Evolutionary conservation across 208 protist genomes (phyloP).

Genomic region (Herpetomonas samuelpessoai): DNA sequence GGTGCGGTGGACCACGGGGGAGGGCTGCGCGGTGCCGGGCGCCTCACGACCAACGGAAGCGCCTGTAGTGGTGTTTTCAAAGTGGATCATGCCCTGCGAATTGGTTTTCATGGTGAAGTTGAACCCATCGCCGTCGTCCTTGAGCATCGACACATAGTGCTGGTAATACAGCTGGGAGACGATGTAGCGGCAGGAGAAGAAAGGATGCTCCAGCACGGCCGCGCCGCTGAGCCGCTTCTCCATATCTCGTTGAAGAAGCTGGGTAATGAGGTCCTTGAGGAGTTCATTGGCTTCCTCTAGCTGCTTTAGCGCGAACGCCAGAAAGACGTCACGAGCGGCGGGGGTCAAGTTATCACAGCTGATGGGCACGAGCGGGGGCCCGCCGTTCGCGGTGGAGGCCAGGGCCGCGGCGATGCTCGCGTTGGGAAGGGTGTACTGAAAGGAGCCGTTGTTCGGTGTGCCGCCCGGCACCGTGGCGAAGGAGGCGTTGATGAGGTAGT

Average conservation of each 20-base stretch:
- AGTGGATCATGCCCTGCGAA: background rate
- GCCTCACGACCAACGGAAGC: background rate
- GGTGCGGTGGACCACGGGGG: no score
- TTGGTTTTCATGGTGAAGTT: background rate
- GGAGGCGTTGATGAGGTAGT: conserved; percentile 20
- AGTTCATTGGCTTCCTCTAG: conserved; percentile 58
- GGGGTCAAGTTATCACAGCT: conserved; percentile 27
- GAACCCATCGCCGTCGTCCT: conserved; percentile 1
- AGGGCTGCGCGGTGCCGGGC: background rate
- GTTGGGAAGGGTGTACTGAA: conserved; percentile 20
- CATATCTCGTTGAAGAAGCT: conserved; percentile 51
- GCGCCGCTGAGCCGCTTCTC: conserved; percentile 58
- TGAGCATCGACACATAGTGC: conserved; percentile 13
- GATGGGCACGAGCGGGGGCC: conserved; percentile 12
- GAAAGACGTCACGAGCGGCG: conserved; percentile 30
- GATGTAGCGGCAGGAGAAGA: conserved; percentile 81
- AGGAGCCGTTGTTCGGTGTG: conserved; percentile 22
- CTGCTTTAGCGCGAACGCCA: conserved; percentile 32
- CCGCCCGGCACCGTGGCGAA: conserved; percentile 16
- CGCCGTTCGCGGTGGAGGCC: background rate
- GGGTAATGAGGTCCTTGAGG: conserved; percentile 58
- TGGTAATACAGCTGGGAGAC: conserved; percentile 72
- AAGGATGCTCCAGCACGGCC: conserved; percentile 80
- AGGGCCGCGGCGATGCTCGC: conserved; percentile 20
- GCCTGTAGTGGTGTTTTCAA: background rate